A percentile compares a stretch with the other conserved stretches of the same genome.
phyloP scores from a whole-genome alignment of 208 protist species.

The Porcisia hertigi region DNA sequence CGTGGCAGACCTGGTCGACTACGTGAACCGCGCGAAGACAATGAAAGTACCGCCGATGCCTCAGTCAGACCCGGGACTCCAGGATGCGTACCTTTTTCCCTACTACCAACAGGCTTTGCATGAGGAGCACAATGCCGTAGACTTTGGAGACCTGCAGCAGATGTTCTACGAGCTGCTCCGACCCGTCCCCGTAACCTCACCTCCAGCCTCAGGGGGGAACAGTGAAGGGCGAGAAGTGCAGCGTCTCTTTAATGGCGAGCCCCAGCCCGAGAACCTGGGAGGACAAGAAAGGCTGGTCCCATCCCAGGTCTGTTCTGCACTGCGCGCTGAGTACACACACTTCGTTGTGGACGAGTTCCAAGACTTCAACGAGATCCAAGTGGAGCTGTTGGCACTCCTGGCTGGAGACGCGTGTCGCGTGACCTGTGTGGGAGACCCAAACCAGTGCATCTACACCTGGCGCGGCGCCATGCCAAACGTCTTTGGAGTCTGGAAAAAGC shows the following conservation, averaged over 20 bases:
- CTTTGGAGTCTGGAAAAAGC: conserved; percentile 69
- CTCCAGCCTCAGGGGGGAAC: background rate
- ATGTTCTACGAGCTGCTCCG: conserved; percentile 71
- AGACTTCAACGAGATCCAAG: conserved; percentile 87
- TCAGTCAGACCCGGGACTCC: conserved; percentile 53
- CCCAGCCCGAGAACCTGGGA: background rate
- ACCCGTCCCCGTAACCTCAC: background rate
- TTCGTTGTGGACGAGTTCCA: conserved; percentile 92
- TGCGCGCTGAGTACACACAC: conserved; percentile 72
- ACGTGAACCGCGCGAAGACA: conserved; percentile 69
- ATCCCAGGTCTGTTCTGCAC: conserved; percentile 35
- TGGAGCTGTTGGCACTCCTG: conserved; percentile 80
- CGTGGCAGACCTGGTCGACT: conserved; percentile 58
- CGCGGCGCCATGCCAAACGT: conserved; percentile 73
- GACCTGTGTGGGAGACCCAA: conserved; percentile 87
- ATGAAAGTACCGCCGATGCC: conserved; percentile 45
- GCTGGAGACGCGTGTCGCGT: conserved; percentile 80
- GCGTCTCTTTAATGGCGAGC: background rate
- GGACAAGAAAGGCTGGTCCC: conserved; percentile 10
- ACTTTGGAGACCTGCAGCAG: conserved; percentile 87
- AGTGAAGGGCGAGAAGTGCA: background rate
- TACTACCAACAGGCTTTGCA: conserved; percentile 76
- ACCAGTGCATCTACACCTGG: conserved; percentile 91
- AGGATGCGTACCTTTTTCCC: conserved; percentile 69
- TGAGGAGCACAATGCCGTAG: conserved; percentile 64